phyloP scores from a whole-genome alignment of 208 protist species.

The Entamoeba dispar region DNA sequence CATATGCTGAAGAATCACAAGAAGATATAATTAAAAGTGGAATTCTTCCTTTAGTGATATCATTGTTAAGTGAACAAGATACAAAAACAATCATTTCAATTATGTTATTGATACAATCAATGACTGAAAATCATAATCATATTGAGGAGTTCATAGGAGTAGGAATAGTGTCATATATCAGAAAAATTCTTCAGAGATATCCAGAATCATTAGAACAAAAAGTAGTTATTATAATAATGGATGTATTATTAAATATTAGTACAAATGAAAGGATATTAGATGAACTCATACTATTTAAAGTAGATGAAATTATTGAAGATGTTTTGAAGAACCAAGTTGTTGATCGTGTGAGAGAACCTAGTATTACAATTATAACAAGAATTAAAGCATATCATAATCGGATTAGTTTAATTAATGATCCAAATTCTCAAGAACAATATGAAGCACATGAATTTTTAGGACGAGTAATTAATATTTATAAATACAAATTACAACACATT shows the following conservation, averaged over 20 bases:
- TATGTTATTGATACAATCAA: background rate
- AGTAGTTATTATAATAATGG: background rate
- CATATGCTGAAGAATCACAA: background rate
- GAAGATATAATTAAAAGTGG: background rate
- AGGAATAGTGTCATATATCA: background rate
- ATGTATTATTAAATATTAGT: background rate
- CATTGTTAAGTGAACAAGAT: background rate
- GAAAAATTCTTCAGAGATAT: background rate
- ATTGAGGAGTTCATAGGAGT: background rate
- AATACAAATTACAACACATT: background rate
- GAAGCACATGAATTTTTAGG: background rate
- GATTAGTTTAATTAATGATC: background rate
- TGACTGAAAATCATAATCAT: background rate
- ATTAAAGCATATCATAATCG: background rate
- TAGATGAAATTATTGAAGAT: background rate
- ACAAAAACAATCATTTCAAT: background rate
- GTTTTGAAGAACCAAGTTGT: background rate
- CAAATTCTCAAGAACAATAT: background rate
- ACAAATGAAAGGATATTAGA: background rate
- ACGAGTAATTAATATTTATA: background rate
- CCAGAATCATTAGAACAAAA: background rate
- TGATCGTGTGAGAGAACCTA: background rate
- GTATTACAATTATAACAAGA: background rate
- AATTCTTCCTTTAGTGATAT: background rate
- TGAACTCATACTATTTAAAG: background rate